Base-by-base conservation (phyloP, 345 rosid genomes). In the Firmiana major region DNA sequence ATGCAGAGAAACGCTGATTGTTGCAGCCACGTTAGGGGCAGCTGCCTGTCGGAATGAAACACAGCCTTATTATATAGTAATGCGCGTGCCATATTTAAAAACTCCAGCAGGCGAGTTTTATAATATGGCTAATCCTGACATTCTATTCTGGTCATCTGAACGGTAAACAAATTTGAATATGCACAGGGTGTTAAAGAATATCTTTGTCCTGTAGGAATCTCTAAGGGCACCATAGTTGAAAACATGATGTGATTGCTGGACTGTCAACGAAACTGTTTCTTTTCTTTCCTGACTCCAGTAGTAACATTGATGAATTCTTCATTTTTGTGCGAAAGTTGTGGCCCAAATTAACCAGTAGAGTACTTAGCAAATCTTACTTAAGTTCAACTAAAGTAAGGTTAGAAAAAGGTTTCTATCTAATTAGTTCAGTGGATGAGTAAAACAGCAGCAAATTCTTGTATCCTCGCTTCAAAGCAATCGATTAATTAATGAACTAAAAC, bases 1-100 rank as follows among this genome's bases (percentile, higher is more conserved):
- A 28, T n/a, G 43, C 28, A 3, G n/a, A 40, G 64, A 62, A 73
- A 38, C 46, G 49, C 59, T 43, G 79, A 43, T 71, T 24, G 86
- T 85, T 83, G 90, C 76, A 73, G 83, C 79, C 90, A 89, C 92
- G 92, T 85, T 79, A 19, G 24, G 69, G 46, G 77, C 66, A 54
- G 73, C 71, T 79, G 85, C 78, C 81, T 73, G 75, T 63, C 64
- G 19, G 55, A 69, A 76, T 69, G 84, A 75, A 84, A 74, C 85
- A 77, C 8, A 63, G 43, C 40, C 28, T 59, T 64, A 34, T 24
- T 77, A 40, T 74, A 13, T 54, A 51, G 71, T 68, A 69, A 57
- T 70, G 57, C 51, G 42, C 53, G 67, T 28, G 54, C 73, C 54
- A 19, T 16, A 21, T 7, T 54, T 9, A 1, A 38, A 66, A 36